phyloP scores from a whole-genome alignment of 2,329 filamentous ascomycete species.

The Aspergillus unguis region DNA sequence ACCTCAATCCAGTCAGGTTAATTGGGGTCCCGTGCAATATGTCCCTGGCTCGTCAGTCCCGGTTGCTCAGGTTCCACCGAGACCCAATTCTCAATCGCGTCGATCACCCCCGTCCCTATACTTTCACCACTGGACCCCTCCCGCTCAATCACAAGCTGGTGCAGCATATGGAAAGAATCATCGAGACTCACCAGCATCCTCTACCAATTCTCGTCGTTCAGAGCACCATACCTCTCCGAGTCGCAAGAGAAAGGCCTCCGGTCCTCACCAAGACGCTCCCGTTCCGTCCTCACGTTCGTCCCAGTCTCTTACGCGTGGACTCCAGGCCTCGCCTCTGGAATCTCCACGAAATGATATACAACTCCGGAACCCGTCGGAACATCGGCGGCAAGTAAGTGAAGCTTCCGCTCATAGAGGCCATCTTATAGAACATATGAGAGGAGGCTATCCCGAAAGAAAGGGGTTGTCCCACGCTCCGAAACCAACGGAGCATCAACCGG shows the following conservation, averaged over 20 bases:
- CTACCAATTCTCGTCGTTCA: slow-evolving; percentile 48
- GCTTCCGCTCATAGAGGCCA: slow-evolving; percentile 8
- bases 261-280: slow-evolving; percentile 50
- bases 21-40: slow-evolving; percentile 23
- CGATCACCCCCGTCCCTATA: slow-evolving; percentile 73
- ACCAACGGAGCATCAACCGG: background rate
- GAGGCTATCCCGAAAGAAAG: background rate
- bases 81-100: slow-evolving; percentile 57
- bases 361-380: background rate
- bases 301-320: slow-evolving; percentile 24
- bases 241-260: slow-evolving; percentile 75
- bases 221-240: slow-evolving; percentile 68
- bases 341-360: slow-evolving; percentile 33
- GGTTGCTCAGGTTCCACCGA: slow-evolving; percentile 52
- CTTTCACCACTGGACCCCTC: slow-evolving; percentile 92
- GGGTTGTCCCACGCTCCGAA: background rate
- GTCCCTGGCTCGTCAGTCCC: slow-evolving; percentile 38
- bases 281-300: slow-evolving; percentile 50
- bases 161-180: slow-evolving; percentile 71
- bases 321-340: slow-evolving; percentile 10
- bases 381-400: slow-evolving; percentile 13
- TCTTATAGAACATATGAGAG: background rate
- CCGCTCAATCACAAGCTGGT: slow-evolving; percentile 65
- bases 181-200: slow-evolving; percentile 46
- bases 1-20: slow-evolving; percentile 34